Evolutionary conservation across 2,329 filamentous ascomycete species (phyloP).

Genomic region (Talaromyces sp.): DNA sequence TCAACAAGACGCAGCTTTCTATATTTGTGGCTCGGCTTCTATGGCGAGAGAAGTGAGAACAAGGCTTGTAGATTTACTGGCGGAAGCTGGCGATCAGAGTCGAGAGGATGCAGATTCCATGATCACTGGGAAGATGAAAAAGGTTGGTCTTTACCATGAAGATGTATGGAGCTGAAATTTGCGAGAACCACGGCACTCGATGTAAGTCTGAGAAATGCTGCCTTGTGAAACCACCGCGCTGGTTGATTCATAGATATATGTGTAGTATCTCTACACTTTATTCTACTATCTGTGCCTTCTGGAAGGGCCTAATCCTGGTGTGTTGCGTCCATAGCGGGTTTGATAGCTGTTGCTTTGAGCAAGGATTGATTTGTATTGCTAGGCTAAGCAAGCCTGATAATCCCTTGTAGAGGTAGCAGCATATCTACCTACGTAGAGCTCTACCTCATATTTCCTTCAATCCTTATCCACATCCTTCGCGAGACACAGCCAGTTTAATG

Average conservation of each 20-base stretch:
- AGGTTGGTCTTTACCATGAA: constrained; percentile 1
- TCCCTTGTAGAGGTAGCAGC: not conserved
- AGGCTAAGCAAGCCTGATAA: not conserved
- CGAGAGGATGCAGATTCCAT: not conserved
- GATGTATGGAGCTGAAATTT: constrained; percentile 6
- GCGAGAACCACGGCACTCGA: too few relatives aligned
- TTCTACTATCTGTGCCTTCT: too few relatives aligned
- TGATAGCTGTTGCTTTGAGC: not conserved
- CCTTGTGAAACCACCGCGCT: too few relatives aligned
- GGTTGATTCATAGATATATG: too few relatives aligned
- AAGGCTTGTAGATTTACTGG: too few relatives aligned
- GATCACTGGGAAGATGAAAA: not conserved
- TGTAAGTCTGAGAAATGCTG: too few relatives aligned
- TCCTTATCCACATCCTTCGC: not conserved
- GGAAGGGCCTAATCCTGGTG: too few relatives aligned
- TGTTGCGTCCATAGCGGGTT: too few relatives aligned
- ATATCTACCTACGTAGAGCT: not conserved
- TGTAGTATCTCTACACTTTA: too few relatives aligned
- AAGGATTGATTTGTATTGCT: not conserved
- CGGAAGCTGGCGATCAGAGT: not conserved
- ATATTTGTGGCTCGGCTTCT: constrained; percentile 3
- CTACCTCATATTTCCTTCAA: not conserved
- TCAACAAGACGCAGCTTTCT: not conserved
- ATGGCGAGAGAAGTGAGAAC: constrained; percentile 8
- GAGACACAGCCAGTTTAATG: not conserved